Percentiles rank a stretch among this genome's conserved stretches.
phyloP scores from a whole-genome alignment of 139 green algal genomes.

The Volvox reticuliferus region DNA sequence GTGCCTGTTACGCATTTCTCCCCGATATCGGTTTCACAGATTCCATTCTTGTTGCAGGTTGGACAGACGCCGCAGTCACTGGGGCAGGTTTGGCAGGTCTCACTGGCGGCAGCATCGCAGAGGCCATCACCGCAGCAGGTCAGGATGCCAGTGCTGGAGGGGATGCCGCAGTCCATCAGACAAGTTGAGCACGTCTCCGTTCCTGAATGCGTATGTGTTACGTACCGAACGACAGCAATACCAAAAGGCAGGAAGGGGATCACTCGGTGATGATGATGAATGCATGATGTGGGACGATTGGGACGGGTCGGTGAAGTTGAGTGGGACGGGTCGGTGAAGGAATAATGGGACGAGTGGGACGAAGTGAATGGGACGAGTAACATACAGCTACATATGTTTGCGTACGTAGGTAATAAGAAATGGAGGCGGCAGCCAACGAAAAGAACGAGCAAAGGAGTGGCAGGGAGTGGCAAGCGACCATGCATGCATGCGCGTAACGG shows the following conservation, averaged over 20 bases:
- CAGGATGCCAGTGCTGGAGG: no score
- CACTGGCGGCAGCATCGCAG: neutral
- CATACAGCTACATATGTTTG: neutral
- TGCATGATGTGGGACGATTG: no score
- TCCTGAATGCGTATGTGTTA: neutral
- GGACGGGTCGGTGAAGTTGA: no score
- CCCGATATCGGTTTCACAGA: neutral
- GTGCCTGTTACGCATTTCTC: neutral
- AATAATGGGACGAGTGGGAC: neutral
- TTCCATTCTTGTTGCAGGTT: constrained; percentile 20
- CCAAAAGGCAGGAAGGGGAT: neutral
- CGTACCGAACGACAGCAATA: no score
- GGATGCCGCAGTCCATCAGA: constrained; percentile 7
- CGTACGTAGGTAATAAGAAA: no score
- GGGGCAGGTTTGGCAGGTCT: constrained; percentile 1
- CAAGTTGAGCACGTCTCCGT: constrained; percentile 20
- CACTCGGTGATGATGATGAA: neutral
- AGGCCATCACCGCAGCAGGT: constrained; percentile 29
- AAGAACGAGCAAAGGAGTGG: no score
- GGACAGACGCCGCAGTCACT: neutral
- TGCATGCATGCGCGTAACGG: no score
- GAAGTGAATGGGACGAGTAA: neutral
- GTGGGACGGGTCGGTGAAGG: no score
- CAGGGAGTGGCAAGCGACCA: no score
- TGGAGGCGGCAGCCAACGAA: no score